A percentile compares a stretch with the other conserved stretches of the same genome.
phyloP scores from a whole-genome alignment of 2,329 filamentous ascomycete species.

The Colletotrichum somersetense region DNA sequence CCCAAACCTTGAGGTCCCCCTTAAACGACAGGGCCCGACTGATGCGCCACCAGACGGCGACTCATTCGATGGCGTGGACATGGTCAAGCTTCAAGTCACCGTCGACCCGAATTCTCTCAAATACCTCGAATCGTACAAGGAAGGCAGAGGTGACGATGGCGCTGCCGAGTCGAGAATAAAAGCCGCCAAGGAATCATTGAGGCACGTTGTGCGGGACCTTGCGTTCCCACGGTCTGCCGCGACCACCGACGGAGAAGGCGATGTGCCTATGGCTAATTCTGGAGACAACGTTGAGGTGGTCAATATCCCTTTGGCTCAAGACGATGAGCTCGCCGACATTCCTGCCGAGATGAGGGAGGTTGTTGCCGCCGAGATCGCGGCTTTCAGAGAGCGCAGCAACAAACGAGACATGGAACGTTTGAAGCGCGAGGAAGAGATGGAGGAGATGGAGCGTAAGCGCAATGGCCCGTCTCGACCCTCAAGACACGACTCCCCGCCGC shows the following conservation, averaged over 20 bases:
- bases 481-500: conserved; percentile 79
- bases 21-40: conserved; percentile 75
- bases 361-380: conserved; percentile 92
- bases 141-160: conserved; percentile 73
- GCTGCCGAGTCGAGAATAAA: conserved; percentile 77
- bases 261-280: conserved; percentile 77
- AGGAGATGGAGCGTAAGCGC: conserved; percentile 82
- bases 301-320: conserved; percentile 86
- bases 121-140: conserved; percentile 86
- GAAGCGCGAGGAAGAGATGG: conserved; percentile 90
- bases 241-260: conserved; percentile 72
- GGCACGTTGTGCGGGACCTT: conserved; percentile 76
- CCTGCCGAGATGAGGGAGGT: conserved; percentile 96
- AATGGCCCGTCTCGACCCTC: conserved; percentile 74
- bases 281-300: conserved; percentile 84
- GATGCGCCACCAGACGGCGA: conserved; percentile 56
- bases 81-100: conserved; percentile 77
- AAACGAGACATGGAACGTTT: conserved; percentile 89
- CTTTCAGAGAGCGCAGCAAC: conserved; percentile 92
- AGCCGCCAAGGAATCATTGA: conserved; percentile 75
- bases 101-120: conserved; percentile 86
- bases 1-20: conserved; percentile 83
- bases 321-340: conserved; percentile 96
- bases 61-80: conserved; percentile 70
- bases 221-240: conserved; percentile 72